Evolutionary conservation across 2,329 filamentous ascomycete genomes (phyloP).

Genomic region (Phoma sp.): DNA sequence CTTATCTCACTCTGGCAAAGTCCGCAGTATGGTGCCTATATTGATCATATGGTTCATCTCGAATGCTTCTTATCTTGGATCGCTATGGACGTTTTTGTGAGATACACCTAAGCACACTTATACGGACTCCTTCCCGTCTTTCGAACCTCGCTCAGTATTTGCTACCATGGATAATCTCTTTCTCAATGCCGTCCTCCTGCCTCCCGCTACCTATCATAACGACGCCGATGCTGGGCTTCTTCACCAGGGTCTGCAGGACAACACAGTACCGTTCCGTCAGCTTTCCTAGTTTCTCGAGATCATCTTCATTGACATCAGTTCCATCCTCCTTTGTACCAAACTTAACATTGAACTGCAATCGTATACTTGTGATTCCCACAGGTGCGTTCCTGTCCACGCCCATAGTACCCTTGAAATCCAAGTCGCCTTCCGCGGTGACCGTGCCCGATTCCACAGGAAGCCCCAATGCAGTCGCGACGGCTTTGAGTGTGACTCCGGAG

Average conservation of each 20-base stretch:
- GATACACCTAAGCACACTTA: too few species aligned
- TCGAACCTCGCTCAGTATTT: slow-evolving; percentile 8
- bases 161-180: slow-evolving; percentile 26
- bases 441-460: slow-evolving; percentile 53
- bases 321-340: slow-evolving; percentile 42
- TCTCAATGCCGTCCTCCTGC: slow-evolving; percentile 26
- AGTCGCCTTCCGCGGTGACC: slow-evolving; percentile 54
- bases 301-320: slow-evolving; percentile 49
- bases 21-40: too few species aligned
- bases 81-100: too few species aligned
- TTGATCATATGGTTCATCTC: too few species aligned
- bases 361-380: slow-evolving; percentile 56
- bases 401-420: slow-evolving; percentile 58
- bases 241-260: slow-evolving; percentile 41
- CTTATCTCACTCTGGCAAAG: too few species aligned
- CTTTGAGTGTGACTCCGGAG: slow-evolving; percentile 58
- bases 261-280: slow-evolving; percentile 60
- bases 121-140: too few species aligned
- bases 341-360: slow-evolving; percentile 53
- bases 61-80: too few species aligned
- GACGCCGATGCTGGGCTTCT: slow-evolving; percentile 40
- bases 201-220: slow-evolving; percentile 30
- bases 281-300: slow-evolving; percentile 54
- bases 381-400: slow-evolving; percentile 55
- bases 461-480: slow-evolving; percentile 55